Conservation (phyloP, 179 eudicot genomes). For the Spinacia oleracea region DNA sequence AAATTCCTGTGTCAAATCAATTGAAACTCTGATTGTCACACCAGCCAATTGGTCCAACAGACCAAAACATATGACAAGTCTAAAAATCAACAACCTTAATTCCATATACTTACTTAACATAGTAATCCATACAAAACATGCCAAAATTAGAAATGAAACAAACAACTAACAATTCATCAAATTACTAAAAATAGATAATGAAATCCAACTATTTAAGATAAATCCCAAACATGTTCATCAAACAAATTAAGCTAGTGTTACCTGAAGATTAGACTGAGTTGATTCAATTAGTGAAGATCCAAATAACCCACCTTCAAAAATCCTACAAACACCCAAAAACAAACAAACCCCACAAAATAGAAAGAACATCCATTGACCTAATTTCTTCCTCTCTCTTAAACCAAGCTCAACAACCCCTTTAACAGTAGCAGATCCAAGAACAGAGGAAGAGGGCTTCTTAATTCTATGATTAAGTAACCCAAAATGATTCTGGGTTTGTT, state of each 20-base stretch:
- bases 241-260: not conserved
- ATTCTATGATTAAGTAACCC: conserved; percentile 43
- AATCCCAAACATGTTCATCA: not conserved
- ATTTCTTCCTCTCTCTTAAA: conserved; percentile 55
- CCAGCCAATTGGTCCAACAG: not conserved
- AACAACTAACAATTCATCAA: conserved; percentile 6
- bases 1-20: not conserved
- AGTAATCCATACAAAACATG: not conserved
- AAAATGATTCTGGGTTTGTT: conserved; percentile 37
- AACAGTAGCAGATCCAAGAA: conserved; percentile 39
- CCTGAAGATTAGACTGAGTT: conserved; percentile 19
- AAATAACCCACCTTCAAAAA: conserved; percentile 65
- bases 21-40: no score
- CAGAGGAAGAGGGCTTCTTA: conserved; percentile 29
- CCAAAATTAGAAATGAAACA: not conserved
- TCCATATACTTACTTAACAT: not conserved
- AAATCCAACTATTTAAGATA: not conserved
- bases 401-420: conserved; percentile 47
- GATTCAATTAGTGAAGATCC: conserved; percentile 36
- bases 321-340: conserved; percentile 68
- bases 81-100: not conserved
- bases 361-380: conserved; percentile 80
- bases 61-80: not conserved
- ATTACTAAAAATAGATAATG: not conserved
- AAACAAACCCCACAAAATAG: conserved; percentile 75